These are phyloP conservation scores for Cystobasidiaceae sp. DNA, from an alignment of 1,284 basidiomycete genomes.

Conservation along the genomic window DNA sequence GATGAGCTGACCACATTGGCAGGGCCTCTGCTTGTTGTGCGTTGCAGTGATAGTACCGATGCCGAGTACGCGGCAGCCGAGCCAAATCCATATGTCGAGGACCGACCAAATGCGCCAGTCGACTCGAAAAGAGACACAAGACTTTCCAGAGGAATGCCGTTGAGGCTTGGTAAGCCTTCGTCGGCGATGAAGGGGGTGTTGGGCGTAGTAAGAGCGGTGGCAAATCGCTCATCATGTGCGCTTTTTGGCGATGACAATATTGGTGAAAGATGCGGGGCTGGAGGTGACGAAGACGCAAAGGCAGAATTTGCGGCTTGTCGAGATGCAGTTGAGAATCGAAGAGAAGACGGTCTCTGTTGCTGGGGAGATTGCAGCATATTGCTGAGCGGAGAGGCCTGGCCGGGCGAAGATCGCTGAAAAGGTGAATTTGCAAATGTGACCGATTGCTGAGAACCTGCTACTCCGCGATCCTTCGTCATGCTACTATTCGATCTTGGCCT, in stretches of 20 bases:
- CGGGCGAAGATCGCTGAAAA: conserved; percentile 17
- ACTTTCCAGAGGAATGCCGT: conserved; percentile 26
- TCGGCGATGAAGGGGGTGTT: background rate
- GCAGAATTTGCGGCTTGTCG: background rate
- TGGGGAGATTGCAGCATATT: background rate
- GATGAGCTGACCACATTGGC: background rate
- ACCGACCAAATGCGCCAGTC: conserved; percentile 7
- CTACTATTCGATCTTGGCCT: conserved; percentile 13
- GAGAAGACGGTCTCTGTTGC: conserved; percentile 11
- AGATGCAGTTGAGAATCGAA: conserved; percentile 1
- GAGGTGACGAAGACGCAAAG: conserved; percentile 11
- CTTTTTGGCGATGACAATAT: background rate
- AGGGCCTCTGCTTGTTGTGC: background rate
- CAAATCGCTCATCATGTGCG: conserved; percentile 2
- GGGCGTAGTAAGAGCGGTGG: background rate
- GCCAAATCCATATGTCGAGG: conserved; percentile 2
- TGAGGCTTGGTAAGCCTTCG: background rate
- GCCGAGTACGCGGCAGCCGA: conserved; percentile 20
- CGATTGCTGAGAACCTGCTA: background rate
- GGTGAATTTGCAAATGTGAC: conserved; percentile 22
- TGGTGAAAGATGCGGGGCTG: background rate
- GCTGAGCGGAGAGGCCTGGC: conserved; percentile 3
- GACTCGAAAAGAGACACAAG: conserved; percentile 18
- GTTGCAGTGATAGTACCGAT: conserved; percentile 21
- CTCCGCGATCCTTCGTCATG: background rate